Evolutionary conservation across 1,284 basidiomycete genomes (phyloP).

Genomic region (Sutorius eximius): DNA sequence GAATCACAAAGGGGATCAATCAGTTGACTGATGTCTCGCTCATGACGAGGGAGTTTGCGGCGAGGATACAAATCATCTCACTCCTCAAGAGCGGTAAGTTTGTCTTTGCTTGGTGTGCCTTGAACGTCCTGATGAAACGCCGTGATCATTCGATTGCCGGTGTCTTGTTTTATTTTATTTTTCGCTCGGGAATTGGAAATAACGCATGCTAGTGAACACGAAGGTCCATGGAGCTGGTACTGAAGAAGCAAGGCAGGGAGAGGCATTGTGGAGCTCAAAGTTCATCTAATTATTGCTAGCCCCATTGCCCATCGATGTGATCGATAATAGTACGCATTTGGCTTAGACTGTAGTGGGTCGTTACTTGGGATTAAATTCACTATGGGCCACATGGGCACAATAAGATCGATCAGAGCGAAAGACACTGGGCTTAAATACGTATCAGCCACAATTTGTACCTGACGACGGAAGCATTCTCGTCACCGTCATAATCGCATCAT

Average conservation of each 20-base stretch:
- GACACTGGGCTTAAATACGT: constrained; percentile 2
- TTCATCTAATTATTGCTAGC: constrained; percentile 35
- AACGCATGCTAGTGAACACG: constrained; percentile 39
- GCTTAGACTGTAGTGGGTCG: background rate
- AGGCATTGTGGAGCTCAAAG: constrained; percentile 51
- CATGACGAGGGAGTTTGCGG: constrained; percentile 50
- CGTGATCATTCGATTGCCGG: background rate
- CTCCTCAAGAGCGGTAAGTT: constrained; percentile 47
- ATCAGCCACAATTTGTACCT: constrained; percentile 4
- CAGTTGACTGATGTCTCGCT: constrained; percentile 46
- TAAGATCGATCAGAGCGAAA: constrained; percentile 14
- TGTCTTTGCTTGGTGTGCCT: background rate
- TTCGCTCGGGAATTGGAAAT: constrained; percentile 2
- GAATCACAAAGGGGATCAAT: constrained; percentile 47
- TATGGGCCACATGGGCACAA: background rate
- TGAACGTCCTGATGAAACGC: constrained; percentile 3
- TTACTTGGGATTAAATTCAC: constrained; percentile 6
- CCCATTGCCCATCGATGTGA: background rate
- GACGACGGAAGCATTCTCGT: background rate
- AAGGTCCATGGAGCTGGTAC: constrained; percentile 47
- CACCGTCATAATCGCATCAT: background rate
- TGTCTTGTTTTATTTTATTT: background rate
- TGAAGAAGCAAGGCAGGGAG: constrained; percentile 47
- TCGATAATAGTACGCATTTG: background rate
- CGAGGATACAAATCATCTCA: constrained; percentile 52